Conservation (phyloP, 1,139 yeast genomes). For the Debaryomycetaceae sp. region DNA sequence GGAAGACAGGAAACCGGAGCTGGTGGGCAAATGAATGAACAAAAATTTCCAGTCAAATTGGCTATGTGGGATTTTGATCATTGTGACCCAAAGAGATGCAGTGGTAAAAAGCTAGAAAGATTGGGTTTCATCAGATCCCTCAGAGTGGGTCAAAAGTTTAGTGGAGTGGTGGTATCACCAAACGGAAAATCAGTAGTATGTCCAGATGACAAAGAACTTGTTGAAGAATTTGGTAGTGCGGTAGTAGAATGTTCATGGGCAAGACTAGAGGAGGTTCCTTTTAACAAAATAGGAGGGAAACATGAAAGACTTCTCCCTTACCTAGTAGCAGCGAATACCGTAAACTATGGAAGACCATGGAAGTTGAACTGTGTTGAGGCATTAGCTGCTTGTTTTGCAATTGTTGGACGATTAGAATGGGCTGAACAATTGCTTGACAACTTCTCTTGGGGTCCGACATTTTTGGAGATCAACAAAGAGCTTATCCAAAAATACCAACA, state of each 20-base stretch:
- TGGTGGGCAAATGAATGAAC: constrained; percentile 11
- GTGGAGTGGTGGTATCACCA: constrained; percentile 89
- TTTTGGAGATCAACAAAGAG: constrained; percentile 78
- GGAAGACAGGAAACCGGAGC: constrained; percentile 45
- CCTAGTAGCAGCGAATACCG: constrained; percentile 94
- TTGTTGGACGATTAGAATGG: constrained; percentile 89
- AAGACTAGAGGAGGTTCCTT: constrained; percentile 90
- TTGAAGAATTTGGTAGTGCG: constrained; percentile 82
- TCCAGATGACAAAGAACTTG: constrained; percentile 73
- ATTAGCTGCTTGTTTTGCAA: constrained; percentile 93
- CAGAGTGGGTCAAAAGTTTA: constrained; percentile 87
- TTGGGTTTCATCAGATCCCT: constrained; percentile 76
- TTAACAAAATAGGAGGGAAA: constrained; percentile 85
- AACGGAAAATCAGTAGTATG: constrained; percentile 89
- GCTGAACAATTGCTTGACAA: constrained; percentile 71
- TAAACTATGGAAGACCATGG: constrained; percentile 97
- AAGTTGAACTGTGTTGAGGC: constrained; percentile 95
- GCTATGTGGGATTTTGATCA: constrained; percentile 98
- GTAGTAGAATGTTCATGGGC: constrained; percentile 99
- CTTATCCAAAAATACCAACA: constrained; percentile 67
- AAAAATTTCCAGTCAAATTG: constrained; percentile 61
- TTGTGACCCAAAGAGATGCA: constrained; percentile 97
- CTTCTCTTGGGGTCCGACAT: constrained; percentile 91
- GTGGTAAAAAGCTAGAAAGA: constrained; percentile 91
- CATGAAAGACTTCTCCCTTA: constrained; percentile 87